These are phyloP conservation scores for Syzygium oleosum DNA, from an alignment of 345 rosid genomes.

Conservation along the genomic window DNA sequence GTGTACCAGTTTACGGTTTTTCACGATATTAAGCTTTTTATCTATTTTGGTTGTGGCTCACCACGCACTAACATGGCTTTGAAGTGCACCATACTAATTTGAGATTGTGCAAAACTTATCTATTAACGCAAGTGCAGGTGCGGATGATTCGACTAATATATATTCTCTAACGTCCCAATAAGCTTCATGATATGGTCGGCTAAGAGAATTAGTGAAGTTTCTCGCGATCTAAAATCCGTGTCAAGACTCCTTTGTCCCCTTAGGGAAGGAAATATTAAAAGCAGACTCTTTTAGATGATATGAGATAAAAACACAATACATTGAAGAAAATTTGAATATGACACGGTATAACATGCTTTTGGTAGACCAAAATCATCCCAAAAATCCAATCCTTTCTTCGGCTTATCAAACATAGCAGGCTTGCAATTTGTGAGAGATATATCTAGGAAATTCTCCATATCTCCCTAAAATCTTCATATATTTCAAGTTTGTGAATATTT, in stretches of 20 bases:
- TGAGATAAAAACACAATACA: background rate
- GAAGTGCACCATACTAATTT: background rate
- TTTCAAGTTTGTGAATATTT: background rate
- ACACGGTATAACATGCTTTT: background rate
- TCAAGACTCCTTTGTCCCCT: background rate
- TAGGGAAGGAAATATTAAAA: background rate
- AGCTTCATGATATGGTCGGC: background rate
- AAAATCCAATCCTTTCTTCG: background rate
- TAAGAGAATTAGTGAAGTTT: background rate
- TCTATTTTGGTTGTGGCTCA: background rate
- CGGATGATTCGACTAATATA: background rate
- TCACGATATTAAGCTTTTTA: too few species aligned
- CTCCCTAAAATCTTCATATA: too few species aligned
- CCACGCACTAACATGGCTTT: background rate
- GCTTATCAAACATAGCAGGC: background rate
- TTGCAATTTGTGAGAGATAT: background rate
- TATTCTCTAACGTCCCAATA: background rate
- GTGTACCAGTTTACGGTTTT: too few species aligned
- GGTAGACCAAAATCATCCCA: background rate
- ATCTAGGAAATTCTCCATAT: background rate
- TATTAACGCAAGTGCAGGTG: background rate
- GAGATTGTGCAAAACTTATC: background rate
- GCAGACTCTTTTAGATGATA: background rate
- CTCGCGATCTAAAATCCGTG: background rate
- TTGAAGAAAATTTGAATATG: background rate